A percentile compares a stretch with the other conserved stretches of the same genome.
Evolutionary conservation across 2,329 filamentous ascomycete species (phyloP).

Genomic region (Xylogone sp.): DNA sequence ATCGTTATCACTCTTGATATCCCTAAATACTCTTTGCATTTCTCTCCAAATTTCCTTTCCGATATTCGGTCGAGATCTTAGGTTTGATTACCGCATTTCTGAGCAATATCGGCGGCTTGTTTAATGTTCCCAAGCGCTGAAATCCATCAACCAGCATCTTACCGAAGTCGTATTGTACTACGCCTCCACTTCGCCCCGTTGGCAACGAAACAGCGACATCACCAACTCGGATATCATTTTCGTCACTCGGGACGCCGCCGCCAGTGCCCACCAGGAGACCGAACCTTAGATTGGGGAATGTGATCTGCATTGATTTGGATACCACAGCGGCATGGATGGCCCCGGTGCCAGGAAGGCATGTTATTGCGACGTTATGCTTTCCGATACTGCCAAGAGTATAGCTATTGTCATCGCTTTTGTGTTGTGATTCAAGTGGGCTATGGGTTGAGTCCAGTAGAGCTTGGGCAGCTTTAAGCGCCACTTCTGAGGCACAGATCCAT

Average conservation of each 20-base stretch:
- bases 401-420: slow-evolving; percentile 14
- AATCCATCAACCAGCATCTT: slow-evolving; percentile 8
- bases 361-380: slow-evolving; percentile 30
- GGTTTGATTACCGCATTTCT: slow-evolving; percentile 8
- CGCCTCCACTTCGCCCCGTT: not conserved
- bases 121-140: slow-evolving; percentile 3
- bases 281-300: slow-evolving; percentile 23
- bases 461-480: slow-evolving; percentile 14
- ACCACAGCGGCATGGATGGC: slow-evolving; percentile 29
- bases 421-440: not conserved
- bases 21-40: no score
- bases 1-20: no score
- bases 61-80: no score
- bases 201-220: slow-evolving; percentile 24
- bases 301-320: slow-evolving; percentile 25
- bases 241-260: slow-evolving; percentile 14
- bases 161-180: slow-evolving; percentile 16
- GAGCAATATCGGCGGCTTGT: slow-evolving; percentile 8
- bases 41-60: no score
- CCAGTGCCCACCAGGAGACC: slow-evolving; percentile 38
- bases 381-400: slow-evolving; percentile 22
- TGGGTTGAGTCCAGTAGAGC: slow-evolving; percentile 20
- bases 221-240: slow-evolving; percentile 22
- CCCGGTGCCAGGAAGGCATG: slow-evolving; percentile 29
- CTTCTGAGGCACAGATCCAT: slow-evolving; percentile 15